phyloP scores from a whole-genome alignment of 495 filamentous ascomycete species.

The Aspergillus sclerotioniger region DNA sequence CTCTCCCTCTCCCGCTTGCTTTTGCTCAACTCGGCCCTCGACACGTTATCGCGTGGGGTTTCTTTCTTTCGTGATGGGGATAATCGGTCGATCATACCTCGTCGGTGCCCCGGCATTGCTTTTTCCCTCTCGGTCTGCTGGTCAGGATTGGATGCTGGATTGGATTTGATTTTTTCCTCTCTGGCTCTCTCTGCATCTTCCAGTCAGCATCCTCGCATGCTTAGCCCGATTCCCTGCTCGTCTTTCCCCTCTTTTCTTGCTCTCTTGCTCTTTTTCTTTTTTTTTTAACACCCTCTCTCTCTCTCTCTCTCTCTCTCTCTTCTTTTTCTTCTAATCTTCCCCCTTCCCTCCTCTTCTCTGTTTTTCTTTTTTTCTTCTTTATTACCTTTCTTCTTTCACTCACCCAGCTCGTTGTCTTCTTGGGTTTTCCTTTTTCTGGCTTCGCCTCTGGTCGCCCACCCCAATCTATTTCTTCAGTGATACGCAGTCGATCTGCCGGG shows the following conservation, averaged over 20 bases:
- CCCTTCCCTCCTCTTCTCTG: not conserved
- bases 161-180: conserved; percentile 7
- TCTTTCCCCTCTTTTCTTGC: not conserved
- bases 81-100: not conserved
- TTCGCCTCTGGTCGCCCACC: not conserved
- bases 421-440: not conserved
- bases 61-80: not conserved
- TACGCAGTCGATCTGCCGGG: not conserved
- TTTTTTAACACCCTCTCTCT: not conserved
- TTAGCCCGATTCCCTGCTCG: not conserved
- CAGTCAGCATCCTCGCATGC: not conserved
- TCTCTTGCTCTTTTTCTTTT: not conserved
- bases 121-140: conserved; percentile 3
- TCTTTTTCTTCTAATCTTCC: not conserved
- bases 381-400: not conserved
- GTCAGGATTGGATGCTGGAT: not conserved
- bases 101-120: conserved; percentile 4
- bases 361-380: not conserved
- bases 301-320: not conserved
- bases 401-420: not conserved
- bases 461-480: not conserved
- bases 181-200: not conserved
- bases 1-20: not conserved
- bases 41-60: conserved; percentile 24
- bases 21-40: not conserved